A percentile compares a stretch with the other conserved stretches of the same genome.
Conservation (phyloP, 2,329 filamentous ascomycete genomes). For the Tolypocladium capitatum region DNA sequence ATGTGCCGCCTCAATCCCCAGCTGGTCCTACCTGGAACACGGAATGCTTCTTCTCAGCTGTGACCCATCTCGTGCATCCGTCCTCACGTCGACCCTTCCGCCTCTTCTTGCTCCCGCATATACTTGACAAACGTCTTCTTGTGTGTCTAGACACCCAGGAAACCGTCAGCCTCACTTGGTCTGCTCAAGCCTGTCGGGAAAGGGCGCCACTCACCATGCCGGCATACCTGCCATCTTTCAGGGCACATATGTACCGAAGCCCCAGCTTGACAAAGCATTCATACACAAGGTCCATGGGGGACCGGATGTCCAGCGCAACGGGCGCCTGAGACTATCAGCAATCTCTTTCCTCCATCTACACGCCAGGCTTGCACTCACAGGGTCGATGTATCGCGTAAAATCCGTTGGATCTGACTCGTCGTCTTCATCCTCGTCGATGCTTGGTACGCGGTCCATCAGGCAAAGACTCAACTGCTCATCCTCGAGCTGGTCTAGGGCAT, state of each 20-base stretch:
- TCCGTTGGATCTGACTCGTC: conserved; percentile 56
- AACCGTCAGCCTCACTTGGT: conserved; percentile 3
- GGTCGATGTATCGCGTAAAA: conserved; percentile 85
- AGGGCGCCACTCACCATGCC: conserved; percentile 55
- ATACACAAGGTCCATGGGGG: conserved; percentile 88
- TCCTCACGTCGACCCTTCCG: conserved; percentile 6
- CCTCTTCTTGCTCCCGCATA: conserved; percentile 67
- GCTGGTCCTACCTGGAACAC: background rate
- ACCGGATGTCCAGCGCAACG: conserved; percentile 74
- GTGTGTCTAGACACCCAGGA: conserved; percentile 46
- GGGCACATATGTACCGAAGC: conserved; percentile 80
- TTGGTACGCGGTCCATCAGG: conserved; percentile 61
- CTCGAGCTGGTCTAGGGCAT: conserved; percentile 70
- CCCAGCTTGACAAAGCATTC: conserved; percentile 94
- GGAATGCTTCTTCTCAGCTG: too few species aligned
- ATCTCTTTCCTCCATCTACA: background rate
- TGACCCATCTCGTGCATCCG: background rate
- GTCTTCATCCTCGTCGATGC: conserved; percentile 51
- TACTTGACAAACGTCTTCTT: conserved; percentile 97
- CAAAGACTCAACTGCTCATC: conserved; percentile 65
- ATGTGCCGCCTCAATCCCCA: too few species aligned
- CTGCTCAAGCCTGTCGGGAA: background rate
- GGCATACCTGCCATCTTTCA: conserved; percentile 71
- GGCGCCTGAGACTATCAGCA: conserved; percentile 46
- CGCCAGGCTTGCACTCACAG: conserved; percentile 35